Evolutionary conservation across 2,329 filamentous ascomycete genomes (phyloP).

Genomic region (Hypoxylon rubiginosum): DNA sequence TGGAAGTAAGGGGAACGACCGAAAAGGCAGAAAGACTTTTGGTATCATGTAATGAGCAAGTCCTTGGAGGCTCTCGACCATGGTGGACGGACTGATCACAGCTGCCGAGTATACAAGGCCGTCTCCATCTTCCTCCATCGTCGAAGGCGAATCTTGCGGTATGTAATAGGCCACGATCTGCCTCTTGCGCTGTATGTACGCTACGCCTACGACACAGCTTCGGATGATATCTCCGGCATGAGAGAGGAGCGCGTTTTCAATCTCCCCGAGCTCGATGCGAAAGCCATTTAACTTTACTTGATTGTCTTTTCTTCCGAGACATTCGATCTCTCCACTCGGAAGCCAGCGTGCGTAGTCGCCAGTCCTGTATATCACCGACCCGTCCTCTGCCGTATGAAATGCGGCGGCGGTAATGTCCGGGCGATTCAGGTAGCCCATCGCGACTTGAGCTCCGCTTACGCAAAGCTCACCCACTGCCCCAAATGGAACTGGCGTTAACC

Average conservation of each 20-base stretch:
- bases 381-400: slow-evolving; percentile 64
- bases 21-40: slow-evolving; percentile 43
- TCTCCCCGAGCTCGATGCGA: slow-evolving; percentile 60
- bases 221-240: slow-evolving; percentile 54
- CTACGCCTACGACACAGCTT: slow-evolving; percentile 59
- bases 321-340: slow-evolving; percentile 56
- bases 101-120: background rate
- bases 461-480: slow-evolving; percentile 56
- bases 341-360: slow-evolving; percentile 43
- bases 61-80: slow-evolving; percentile 17
- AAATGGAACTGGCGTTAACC: slow-evolving; percentile 52
- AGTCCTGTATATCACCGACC: slow-evolving; percentile 64
- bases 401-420: slow-evolving; percentile 51
- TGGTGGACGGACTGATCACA: slow-evolving; percentile 9
- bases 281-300: slow-evolving; percentile 66
- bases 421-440: slow-evolving; percentile 57
- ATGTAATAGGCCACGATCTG: slow-evolving; percentile 52
- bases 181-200: slow-evolving; percentile 56
- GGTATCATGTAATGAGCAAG: slow-evolving; percentile 50
- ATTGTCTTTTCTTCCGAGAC: slow-evolving; percentile 10
- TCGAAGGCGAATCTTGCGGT: background rate
- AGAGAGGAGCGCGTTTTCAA: slow-evolving; percentile 52
- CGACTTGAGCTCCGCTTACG: slow-evolving; percentile 55
- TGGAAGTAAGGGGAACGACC: slow-evolving; percentile 42
- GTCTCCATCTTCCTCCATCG: background rate